Evolutionary conservation across 1,139 yeast genomes (phyloP).

Genomic region (Protomyces macrosporus): DNA sequence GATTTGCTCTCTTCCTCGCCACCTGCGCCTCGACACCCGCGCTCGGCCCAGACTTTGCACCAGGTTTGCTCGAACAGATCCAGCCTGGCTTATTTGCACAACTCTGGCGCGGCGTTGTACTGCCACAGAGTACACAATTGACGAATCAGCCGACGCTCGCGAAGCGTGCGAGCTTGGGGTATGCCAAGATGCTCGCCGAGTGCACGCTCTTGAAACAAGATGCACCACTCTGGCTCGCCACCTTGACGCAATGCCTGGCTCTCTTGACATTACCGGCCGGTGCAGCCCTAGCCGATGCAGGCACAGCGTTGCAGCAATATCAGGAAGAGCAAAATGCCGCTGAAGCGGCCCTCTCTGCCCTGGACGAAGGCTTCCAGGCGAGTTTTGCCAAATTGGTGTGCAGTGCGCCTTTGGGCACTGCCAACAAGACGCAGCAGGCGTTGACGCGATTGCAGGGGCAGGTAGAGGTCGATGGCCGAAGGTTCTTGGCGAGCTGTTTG

Average conservation of each 20-base stretch:
- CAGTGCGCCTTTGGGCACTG: conserved; percentile 43
- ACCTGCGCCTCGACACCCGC: conserved; percentile 48
- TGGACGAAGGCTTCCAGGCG: conserved; percentile 68
- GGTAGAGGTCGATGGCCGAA: conserved; percentile 36
- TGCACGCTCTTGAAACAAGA: neutral
- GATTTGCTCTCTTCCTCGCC: conserved; percentile 56
- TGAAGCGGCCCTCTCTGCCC: neutral
- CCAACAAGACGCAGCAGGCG: conserved; percentile 66
- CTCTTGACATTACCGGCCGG: conserved; percentile 29
- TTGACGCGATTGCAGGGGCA: conserved; percentile 35
- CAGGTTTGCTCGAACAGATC: conserved; percentile 56
- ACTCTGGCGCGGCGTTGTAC: conserved; percentile 56
- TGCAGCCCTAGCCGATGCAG: conserved; percentile 21
- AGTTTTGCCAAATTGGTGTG: conserved; percentile 58
- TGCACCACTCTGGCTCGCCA: conserved; percentile 36
- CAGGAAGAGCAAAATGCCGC: neutral
- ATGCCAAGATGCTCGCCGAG: conserved; percentile 51
- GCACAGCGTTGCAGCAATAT: neutral
- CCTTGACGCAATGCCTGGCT: conserved; percentile 44
- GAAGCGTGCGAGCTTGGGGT: conserved; percentile 69
- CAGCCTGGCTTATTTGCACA: conserved; percentile 59
- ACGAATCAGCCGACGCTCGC: conserved; percentile 62
- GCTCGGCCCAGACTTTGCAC: conserved; percentile 50
- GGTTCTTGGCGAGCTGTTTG: conserved; percentile 37
- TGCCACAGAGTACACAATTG: conserved; percentile 62